Conservation (phyloP, 2,329 filamentous ascomycete species). For the Xylaria hypoxylon region DNA sequence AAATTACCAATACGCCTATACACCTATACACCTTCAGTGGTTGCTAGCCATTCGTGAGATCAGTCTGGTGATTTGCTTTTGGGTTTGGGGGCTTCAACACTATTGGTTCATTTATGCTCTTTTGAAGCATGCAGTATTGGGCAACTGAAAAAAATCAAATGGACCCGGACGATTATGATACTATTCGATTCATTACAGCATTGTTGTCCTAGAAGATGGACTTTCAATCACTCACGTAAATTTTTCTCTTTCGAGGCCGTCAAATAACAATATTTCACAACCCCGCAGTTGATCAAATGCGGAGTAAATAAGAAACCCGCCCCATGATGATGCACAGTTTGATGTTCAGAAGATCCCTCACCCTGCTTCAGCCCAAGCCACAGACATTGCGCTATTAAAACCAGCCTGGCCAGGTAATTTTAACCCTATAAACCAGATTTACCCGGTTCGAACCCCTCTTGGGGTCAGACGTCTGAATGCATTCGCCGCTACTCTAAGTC, state of each 20-base stretch:
- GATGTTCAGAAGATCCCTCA: slow-evolving; percentile 28
- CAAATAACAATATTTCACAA: background rate
- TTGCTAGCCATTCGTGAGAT: background rate
- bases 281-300: slow-evolving; percentile 8
- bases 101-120: background rate
- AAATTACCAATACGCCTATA: slow-evolving; percentile 7
- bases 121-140: background rate
- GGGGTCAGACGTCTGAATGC: background rate
- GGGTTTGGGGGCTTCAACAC: background rate
- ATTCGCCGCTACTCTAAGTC: background rate
- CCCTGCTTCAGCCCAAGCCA: slow-evolving; percentile 32
- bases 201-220: background rate
- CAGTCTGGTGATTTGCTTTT: background rate
- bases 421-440: slow-evolving; percentile 9
- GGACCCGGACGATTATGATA: background rate
- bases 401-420: background rate
- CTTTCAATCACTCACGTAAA: background rate
- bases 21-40: background rate
- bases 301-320: background rate
- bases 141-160: background rate
- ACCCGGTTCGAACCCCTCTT: slow-evolving; percentile 4
- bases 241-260: background rate
- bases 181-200: background rate
- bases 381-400: slow-evolving; percentile 17
- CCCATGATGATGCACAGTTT: slow-evolving; percentile 23